Evolutionary conservation across 768 basidiomycete species (phyloP), one percentile per base, ranked within the genome.

Genomic region (Krasilnikovozyma curviuscula): DNA sequence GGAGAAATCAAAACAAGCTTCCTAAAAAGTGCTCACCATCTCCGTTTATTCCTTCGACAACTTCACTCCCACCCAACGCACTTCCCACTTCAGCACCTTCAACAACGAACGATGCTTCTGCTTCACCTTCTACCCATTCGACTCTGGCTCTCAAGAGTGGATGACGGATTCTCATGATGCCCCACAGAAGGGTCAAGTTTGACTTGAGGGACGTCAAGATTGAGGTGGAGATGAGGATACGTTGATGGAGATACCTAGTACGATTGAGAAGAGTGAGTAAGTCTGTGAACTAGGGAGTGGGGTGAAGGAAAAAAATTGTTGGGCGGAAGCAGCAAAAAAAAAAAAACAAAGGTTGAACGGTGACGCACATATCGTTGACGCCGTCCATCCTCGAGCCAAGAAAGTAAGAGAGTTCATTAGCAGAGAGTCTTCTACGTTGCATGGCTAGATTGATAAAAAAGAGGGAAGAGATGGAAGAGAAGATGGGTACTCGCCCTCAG

Each of bases 371-470:
- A 40, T 52, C 50, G 32, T 52, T 52, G 0, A 52, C 50, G 2
- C 44, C 50, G 44, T 67, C 73, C 35, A 76, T 77, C 19, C 83
- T 70, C 5, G 77, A 76, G 3, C 80, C 82, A 8, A 85, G 69
- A 60, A 74, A 85, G 63, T 84, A 88, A 1, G 81, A 82, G 8
- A 72, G 63, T 62, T 86, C 83, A 27, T 76, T 83, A 52, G 81
- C 75, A 21, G 27, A 29, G 7, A 50, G 27, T 21, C 29, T 21
- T 16, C 47, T 23, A 5, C 19, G n/a, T 14, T 29, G 27, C 32
- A 29, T 18, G 7, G 25, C n/a, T n/a, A n/a, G n/a, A n/a, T n/a
- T n/a, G n/a, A n/a, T n/a, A n/a, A n/a, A n/a, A n/a, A n/a, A n/a
- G n/a, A n/a, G n/a, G n/a, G n/a, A n/a, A n/a, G n/a, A n/a, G n/a